Base-by-base conservation (phyloP, 2,329 filamentous ascomycete genomes). In the Cercospora nicotianae region DNA sequence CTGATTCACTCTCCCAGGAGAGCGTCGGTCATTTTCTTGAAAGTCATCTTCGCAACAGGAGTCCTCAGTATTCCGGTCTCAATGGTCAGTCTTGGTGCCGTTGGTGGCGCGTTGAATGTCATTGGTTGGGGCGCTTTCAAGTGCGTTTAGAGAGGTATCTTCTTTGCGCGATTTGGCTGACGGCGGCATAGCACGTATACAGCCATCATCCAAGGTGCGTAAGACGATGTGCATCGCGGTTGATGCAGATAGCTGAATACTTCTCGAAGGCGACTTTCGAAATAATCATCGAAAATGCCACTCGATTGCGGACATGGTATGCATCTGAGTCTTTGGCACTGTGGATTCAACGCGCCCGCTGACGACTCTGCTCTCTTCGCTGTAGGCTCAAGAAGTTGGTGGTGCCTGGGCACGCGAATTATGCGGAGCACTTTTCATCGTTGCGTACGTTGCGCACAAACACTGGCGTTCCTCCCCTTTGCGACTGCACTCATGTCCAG, bases 381-480 rank as follows among this genome's bases (percentile, higher is more conserved):
- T 9, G 16, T 13, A 62, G 60, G 86, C 85, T 1, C 76, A 84
- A 23, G 79, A 86, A 0, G 82, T 89, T 0, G 86, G 87, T 1
- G 87, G 87, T 0, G 72, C 75, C 1, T 77, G 84, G 69, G 72
- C 85, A 10, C 83, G 82, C 63, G 87, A 89, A 74, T 53, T 89
- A 0, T 81, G 82, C 9, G 87, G 87, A 0, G 72, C 83, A 0
- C 75, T 89, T 2, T 89, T 89, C 76, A 81, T 88, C 16, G 76
- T 88, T 6, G 85, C 85, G 3, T 62, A 20, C 8, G 55, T 59
- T 18, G 16, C 36, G 28, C 55, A 23, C 8, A 59, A 23, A 1
- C 18, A 28, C 26, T n/a, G 2, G 48, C 20, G 3, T 7, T n/a
- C 23, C 20, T 28, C 5, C 48, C 12, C 48, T 53, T 28, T 53